Percentiles rank a stretch among this genome's conserved stretches.
Conservation (phyloP, 2,329 filamentous ascomycete genomes). For the Neurospora crassa region DNA sequence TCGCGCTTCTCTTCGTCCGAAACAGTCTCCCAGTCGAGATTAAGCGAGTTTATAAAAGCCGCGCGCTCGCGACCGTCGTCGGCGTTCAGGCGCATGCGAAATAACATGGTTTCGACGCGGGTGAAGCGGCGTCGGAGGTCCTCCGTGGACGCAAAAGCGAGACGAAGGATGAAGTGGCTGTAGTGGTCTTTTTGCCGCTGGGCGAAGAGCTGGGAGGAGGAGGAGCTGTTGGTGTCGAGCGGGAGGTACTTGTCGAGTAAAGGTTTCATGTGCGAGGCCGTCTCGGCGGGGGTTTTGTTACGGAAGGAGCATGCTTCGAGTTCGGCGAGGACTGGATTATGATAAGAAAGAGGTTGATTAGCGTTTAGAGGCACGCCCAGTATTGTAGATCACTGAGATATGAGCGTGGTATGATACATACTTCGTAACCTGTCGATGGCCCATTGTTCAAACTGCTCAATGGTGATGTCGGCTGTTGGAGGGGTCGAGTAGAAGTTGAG, state of each 20-base stretch:
- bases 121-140: constrained; percentile 81
- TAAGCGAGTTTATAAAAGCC: constrained; percentile 66
- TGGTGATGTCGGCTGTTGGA: constrained; percentile 85
- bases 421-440: constrained; percentile 79
- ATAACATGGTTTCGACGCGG: constrained; percentile 81
- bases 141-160: constrained; percentile 87
- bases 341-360: too few species aligned
- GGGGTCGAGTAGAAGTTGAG: constrained; percentile 87
- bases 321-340: constrained; percentile 61
- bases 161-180: constrained; percentile 88
- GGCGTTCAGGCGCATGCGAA: constrained; percentile 69
- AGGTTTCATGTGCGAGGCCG: constrained; percentile 71
- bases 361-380: too few species aligned
- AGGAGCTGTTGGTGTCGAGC: constrained; percentile 65
- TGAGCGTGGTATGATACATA: too few species aligned
- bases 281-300: constrained; percentile 78
- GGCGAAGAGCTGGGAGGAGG: constrained; percentile 44
- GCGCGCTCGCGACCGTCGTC: constrained; percentile 66
- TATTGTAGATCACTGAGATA: too few species aligned
- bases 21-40: constrained; percentile 78
- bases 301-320: constrained; percentile 93
- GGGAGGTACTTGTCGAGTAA: constrained; percentile 82
- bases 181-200: constrained; percentile 95
- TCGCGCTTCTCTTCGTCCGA: constrained; percentile 65
- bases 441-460: constrained; percentile 98